phyloP scores from a whole-genome alignment of 768 basidiomycete species.

The Suillus variegatus region DNA sequence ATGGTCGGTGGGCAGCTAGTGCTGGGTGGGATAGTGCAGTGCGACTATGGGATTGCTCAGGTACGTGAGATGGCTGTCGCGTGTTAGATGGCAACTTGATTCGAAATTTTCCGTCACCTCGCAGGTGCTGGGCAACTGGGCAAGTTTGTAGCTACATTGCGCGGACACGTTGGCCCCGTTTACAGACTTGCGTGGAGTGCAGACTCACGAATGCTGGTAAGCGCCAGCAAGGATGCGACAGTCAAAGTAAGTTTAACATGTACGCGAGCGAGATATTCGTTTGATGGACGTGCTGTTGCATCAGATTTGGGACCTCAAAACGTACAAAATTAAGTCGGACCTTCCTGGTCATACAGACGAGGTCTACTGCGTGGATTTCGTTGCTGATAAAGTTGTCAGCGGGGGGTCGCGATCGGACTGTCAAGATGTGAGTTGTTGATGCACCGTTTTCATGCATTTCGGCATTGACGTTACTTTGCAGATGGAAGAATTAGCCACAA shows the following conservation, averaged over 20 bases:
- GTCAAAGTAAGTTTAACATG: slow-evolving; percentile 66
- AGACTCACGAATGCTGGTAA: slow-evolving; percentile 88
- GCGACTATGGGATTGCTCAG: slow-evolving; percentile 82
- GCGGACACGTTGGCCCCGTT: slow-evolving; percentile 93
- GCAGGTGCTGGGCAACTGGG: slow-evolving; percentile 53
- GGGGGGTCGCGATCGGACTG: slow-evolving; percentile 89
- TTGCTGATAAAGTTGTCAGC: slow-evolving; percentile 98
- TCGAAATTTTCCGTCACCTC: not conserved
- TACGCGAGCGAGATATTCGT: not conserved
- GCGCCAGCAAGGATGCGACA: slow-evolving; percentile 95
- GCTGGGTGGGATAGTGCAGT: slow-evolving; percentile 91
- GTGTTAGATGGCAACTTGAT: not conserved
- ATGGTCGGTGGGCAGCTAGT: slow-evolving; percentile 89
- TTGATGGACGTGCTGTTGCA: not conserved
- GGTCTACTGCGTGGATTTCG: slow-evolving; percentile 98
- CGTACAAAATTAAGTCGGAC: slow-evolving; percentile 92
- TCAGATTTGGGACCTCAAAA: slow-evolving; percentile 96
- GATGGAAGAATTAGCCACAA: slow-evolving; percentile 31
- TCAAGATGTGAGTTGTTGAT: slow-evolving; percentile 83
- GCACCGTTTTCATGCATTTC: not conserved
- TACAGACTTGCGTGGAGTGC: slow-evolving; percentile 96
- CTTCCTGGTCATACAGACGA: slow-evolving; percentile 97
- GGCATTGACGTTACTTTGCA: slow-evolving; percentile 12
- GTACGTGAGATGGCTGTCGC: slow-evolving; percentile 43
- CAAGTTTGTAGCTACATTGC: slow-evolving; percentile 86